phyloP scores from a whole-genome alignment of 176 grass and related monocot species.

The Triticum timopheevii region DNA sequence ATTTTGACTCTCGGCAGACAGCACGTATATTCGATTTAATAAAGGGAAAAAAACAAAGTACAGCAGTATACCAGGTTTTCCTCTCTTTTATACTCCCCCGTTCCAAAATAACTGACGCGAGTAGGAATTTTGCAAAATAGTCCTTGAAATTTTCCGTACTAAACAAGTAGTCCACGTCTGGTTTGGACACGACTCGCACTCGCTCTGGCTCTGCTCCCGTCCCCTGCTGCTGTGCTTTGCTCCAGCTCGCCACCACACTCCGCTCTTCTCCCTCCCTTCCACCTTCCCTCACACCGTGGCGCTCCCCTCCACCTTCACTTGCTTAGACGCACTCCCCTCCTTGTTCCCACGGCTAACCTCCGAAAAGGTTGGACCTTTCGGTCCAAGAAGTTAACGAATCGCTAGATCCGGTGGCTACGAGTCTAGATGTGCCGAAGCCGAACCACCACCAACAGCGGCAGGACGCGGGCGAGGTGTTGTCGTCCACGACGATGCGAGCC shows the following conservation, averaged over 20 bases:
- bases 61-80: not conserved
- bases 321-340: not conserved
- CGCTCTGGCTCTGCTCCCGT: not conserved
- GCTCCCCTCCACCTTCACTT: no score
- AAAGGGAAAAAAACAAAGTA: not conserved
- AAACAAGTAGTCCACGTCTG: not conserved
- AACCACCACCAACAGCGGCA: not conserved
- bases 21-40: not conserved
- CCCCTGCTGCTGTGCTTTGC: not conserved
- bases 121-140: not conserved
- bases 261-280: not conserved
- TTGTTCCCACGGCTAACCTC: not conserved
- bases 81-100: not conserved
- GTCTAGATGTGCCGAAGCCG: not conserved
- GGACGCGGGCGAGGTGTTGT: not conserved
- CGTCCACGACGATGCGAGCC: not conserved
- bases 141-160: not conserved
- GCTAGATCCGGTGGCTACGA: not conserved
- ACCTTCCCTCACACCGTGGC: no score
- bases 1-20: not conserved
- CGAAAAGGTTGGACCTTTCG: not conserved
- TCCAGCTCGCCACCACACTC: not conserved
- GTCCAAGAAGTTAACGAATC: not conserved
- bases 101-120: no score
- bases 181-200: not conserved